A percentile compares a stretch with the other conserved stretches of the same genome.
Evolutionary conservation across 2,329 filamentous ascomycete species (phyloP).

Genomic region (Paecilomyces variotii): DNA sequence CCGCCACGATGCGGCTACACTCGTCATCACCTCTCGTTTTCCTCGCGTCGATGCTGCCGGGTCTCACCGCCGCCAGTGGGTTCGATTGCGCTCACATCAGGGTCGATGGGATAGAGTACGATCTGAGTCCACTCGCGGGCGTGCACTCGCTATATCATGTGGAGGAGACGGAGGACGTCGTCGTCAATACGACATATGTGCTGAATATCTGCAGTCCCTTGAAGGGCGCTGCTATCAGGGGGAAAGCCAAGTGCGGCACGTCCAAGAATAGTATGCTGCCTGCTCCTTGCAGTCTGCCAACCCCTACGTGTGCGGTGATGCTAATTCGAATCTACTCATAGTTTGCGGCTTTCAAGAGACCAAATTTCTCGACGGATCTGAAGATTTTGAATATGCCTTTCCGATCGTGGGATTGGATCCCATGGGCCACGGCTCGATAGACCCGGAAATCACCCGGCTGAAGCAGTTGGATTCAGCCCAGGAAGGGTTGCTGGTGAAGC

Average conservation of each 20-base stretch:
- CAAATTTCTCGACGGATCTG: conserved; percentile 40
- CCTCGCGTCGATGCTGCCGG: conserved; percentile 18
- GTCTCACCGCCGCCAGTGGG: conserved; percentile 20
- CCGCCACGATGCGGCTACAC: conserved; percentile 26
- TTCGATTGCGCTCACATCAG: conserved; percentile 33
- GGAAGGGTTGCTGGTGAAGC: conserved; percentile 63
- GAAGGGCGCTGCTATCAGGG: conserved; percentile 17
- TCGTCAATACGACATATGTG: conserved; percentile 30
- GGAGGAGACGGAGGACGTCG: conserved; percentile 16
- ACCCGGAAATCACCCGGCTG: conserved; percentile 59
- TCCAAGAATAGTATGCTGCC: conserved; percentile 26
- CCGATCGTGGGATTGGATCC: conserved; percentile 67
- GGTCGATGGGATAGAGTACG: conserved; percentile 29
- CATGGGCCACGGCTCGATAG: conserved; percentile 39
- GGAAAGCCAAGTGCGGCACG: conserved; percentile 21
- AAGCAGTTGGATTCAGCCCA: conserved; percentile 58
- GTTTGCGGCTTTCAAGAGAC: conserved; percentile 67
- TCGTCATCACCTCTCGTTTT: conserved; percentile 15
- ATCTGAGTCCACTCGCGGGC: conserved; percentile 30
- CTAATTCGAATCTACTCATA: conserved; percentile 21
- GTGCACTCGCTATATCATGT: conserved; percentile 28
- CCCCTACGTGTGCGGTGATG: not conserved
- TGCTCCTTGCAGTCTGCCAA: not conserved
- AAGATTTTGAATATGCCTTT: conserved; percentile 50
- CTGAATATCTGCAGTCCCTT: conserved; percentile 28